Evolutionary conservation across 2,329 filamentous ascomycete species (phyloP).

Genomic region (Aspergillus udagawae): DNA sequence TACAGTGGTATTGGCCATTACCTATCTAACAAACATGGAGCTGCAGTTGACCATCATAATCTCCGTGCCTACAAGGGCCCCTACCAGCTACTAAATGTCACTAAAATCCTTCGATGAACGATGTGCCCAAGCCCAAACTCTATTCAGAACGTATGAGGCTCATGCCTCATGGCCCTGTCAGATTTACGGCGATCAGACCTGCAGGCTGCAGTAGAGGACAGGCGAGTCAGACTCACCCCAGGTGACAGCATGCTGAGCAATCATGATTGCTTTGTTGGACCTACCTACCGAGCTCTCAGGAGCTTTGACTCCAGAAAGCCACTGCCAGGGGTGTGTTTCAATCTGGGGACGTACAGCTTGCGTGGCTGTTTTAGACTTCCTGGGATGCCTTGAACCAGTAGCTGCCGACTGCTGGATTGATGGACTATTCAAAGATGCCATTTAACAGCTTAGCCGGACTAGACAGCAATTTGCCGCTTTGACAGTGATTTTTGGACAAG

Average conservation of each 20-base stretch:
- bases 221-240: not conserved
- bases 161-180: not conserved
- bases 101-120: not conserved
- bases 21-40: not conserved
- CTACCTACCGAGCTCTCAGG: not conserved
- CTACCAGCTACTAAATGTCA: not conserved
- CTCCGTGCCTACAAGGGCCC: not conserved
- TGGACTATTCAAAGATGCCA: not conserved
- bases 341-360: not conserved
- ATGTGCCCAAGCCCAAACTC: not conserved
- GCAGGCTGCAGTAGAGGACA: not conserved
- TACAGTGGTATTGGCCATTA: not conserved
- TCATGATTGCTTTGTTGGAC: not conserved
- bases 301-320: not conserved
- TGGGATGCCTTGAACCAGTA: not conserved
- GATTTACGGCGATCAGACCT: not conserved
- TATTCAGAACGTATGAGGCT: not conserved
- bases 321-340: not conserved
- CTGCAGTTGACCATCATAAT: not conserved
- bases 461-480: not conserved
- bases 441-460: not conserved
- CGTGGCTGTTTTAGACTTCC: not conserved
- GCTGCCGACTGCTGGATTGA: not conserved
- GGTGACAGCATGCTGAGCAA: not conserved
- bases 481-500: not conserved